A percentile compares a stretch with the other conserved stretches of the same genome.
These are phyloP conservation scores for Conoideocrella luteorostrata DNA, from an alignment of 2,329 filamentous ascomycete genomes.

Conservation along the genomic window DNA sequence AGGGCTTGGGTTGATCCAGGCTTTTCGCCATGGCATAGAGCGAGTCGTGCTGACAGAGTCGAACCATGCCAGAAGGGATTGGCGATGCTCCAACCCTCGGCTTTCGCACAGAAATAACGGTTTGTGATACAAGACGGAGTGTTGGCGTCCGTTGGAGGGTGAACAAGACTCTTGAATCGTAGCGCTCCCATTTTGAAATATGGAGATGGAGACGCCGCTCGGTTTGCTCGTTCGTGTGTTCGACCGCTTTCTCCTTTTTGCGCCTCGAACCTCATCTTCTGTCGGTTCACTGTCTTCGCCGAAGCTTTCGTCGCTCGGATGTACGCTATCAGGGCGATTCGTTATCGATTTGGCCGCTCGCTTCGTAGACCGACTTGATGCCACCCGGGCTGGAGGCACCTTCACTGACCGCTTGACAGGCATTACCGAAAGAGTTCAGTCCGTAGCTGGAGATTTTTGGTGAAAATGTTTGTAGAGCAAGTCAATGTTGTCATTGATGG, in stretches of 20 bases:
- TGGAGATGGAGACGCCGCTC: not conserved
- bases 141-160: conserved; percentile 11
- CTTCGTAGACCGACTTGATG: not conserved
- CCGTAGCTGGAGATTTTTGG: not conserved
- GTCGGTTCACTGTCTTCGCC: not conserved
- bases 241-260: conserved; percentile 11
- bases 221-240: not conserved
- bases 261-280: not conserved
- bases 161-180: conserved; percentile 10
- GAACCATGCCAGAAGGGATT: conserved; percentile 45
- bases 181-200: conserved; percentile 9
- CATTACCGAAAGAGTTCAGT: not conserved
- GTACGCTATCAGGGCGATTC: not conserved
- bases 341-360: not conserved
- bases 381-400: not conserved
- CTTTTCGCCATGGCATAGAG: conserved; percentile 54
- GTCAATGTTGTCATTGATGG: not conserved
- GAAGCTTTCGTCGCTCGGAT: not conserved
- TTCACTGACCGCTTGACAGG: conserved; percentile 3
- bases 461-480: not conserved
- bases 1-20: conserved; percentile 43
- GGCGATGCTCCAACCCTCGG: conserved; percentile 25
- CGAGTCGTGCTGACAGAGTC: conserved; percentile 38
- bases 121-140: conserved; percentile 36
- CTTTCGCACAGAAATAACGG: conserved; percentile 39